Evolutionary conservation across 176 grass and related monocot genomes (phyloP).

Genomic region (Coix lacrymajobi): DNA sequence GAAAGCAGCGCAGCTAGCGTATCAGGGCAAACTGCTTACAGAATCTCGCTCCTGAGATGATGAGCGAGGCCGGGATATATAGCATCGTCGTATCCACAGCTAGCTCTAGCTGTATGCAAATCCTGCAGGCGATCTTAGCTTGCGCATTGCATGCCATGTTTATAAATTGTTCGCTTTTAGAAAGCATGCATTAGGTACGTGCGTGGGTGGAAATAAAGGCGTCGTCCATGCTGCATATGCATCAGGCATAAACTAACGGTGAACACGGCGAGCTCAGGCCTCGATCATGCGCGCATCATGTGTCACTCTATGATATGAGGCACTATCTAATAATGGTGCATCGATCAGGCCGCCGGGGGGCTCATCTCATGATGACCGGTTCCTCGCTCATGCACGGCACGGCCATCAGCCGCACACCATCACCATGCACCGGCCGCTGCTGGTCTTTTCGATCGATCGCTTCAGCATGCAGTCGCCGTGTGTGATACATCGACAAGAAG

Average conservation of each 20-base stretch:
- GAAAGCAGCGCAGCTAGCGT: conserved; percentile 13
- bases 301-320: conserved; percentile 35
- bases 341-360: not conserved
- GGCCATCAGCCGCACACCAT: not conserved
- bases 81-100: not conserved
- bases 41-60: conserved; percentile 8
- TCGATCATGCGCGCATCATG: too few species aligned
- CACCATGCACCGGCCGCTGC: conserved; percentile 8
- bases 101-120: conserved; percentile 19
- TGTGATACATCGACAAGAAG: too few species aligned
- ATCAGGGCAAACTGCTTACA: conserved; percentile 1
- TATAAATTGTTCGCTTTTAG: conserved; percentile 17
- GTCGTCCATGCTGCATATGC: not conserved
- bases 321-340: too few species aligned
- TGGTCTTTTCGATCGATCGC: not conserved
- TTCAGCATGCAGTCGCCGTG: not conserved
- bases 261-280: too few species aligned
- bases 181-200: conserved; percentile 39
- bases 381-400: not conserved
- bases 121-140: conserved; percentile 39
- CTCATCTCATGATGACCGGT: conserved; percentile 22
- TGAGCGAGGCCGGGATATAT: too few species aligned
- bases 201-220: too few species aligned
- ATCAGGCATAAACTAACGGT: conserved; percentile 26
- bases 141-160: conserved; percentile 6